Evolutionary conservation across 2,329 filamentous ascomycete genomes (phyloP).

Genomic region (Alternaria sp.): DNA sequence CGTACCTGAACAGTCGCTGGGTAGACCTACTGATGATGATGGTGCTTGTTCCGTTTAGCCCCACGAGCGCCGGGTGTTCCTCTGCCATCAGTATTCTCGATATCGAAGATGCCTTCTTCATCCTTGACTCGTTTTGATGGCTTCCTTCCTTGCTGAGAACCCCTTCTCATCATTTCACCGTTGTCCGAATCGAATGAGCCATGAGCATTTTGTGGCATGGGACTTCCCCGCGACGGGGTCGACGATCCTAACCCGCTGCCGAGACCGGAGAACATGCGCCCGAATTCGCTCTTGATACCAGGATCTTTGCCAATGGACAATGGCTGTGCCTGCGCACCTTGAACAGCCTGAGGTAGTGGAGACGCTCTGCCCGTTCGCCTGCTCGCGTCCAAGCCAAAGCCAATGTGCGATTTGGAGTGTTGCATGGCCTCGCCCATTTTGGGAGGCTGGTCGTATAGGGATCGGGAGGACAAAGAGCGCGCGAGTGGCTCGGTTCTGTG

Average conservation of each 20-base stretch:
- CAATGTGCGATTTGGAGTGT: conserved; percentile 73
- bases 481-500: conserved; percentile 47
- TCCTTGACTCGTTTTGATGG: conserved; percentile 73
- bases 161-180: conserved; percentile 44
- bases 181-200: conserved; percentile 42
- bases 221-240: conserved; percentile 63
- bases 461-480: conserved; percentile 47
- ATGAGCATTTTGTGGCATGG: conserved; percentile 52
- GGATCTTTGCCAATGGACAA: conserved; percentile 82
- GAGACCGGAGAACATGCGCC: conserved; percentile 94
- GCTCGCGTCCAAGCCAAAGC: conserved; percentile 74
- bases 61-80: conserved; percentile 71
- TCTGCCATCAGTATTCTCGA: conserved; percentile 71
- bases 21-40: conserved; percentile 67
- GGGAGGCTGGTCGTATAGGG: conserved; percentile 51
- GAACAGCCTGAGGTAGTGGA: conserved; percentile 89
- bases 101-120: conserved; percentile 70
- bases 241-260: conserved; percentile 70
- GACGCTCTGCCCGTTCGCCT: conserved; percentile 85
- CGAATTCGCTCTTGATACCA: conserved; percentile 93
- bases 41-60: conserved; percentile 68
- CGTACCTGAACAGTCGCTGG: conserved; percentile 10
- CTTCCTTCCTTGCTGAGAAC: conserved; percentile 51
- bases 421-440: conserved; percentile 64
- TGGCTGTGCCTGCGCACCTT: conserved; percentile 84